Percentiles rank a stretch among this genome's conserved stretches.
Evolutionary conservation across 1,284 basidiomycete species (phyloP).

Genomic region (Trametes sp.): DNA sequence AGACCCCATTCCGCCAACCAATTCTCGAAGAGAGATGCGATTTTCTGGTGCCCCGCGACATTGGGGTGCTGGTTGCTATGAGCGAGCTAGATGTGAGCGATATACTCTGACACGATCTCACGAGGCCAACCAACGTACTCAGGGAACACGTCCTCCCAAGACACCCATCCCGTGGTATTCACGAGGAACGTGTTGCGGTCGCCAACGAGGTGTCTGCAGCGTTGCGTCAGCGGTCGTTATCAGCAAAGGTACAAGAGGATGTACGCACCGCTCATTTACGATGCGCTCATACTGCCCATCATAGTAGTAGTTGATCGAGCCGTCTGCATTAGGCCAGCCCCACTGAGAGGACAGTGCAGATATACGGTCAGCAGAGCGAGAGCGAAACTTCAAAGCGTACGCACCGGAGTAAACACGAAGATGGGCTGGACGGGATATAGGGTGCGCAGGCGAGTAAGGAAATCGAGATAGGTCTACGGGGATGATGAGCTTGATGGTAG

Average conservation of each 20-base stretch:
- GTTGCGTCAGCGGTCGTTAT: not conserved
- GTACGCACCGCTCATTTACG: conserved; percentile 48
- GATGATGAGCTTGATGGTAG: not conserved
- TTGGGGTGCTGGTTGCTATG: conserved; percentile 59
- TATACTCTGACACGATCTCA: not conserved
- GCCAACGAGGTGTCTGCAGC: conserved; percentile 45
- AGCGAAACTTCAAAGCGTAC: conserved; percentile 21
- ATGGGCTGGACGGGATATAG: conserved; percentile 56
- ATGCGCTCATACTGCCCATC: conserved; percentile 54
- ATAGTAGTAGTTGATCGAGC: conserved; percentile 56
- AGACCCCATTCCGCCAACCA: conserved; percentile 57
- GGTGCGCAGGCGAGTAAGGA: conserved; percentile 52
- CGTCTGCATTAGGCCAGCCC: conserved; percentile 64
- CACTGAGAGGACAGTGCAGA: conserved; percentile 43
- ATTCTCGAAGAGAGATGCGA: conserved; percentile 52
- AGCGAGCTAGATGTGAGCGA: not conserved
- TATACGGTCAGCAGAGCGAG: not conserved
- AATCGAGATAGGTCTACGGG: conserved; percentile 54
- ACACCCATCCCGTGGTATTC: conserved; percentile 65
- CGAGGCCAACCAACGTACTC: conserved; percentile 43
- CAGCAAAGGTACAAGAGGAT: not conserved
- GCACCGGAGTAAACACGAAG: conserved; percentile 62
- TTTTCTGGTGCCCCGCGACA: conserved; percentile 55
- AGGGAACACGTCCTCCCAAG: conserved; percentile 58
- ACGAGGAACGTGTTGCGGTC: conserved; percentile 61